Evolutionary conservation across 768 basidiomycete genomes (phyloP), one percentile per base, ranked within the genome.

Genomic region (Kwoniella mangroviensis): DNA sequence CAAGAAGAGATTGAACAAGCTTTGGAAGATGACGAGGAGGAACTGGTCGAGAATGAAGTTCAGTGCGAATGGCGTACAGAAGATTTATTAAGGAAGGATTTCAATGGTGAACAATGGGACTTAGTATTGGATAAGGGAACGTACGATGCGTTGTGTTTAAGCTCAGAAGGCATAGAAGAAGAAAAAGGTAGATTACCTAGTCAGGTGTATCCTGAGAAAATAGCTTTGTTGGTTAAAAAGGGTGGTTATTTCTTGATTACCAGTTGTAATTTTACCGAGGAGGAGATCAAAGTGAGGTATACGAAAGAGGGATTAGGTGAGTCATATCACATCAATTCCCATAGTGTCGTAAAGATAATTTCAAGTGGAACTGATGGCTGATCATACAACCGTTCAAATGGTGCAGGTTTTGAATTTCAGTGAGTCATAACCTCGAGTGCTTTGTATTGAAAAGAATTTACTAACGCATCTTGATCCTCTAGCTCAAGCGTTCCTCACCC

Each of bases 61-160:
- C 66, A 70, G 26, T 19, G 22, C 13, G 73, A 76, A 12, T 77
- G 76, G 78, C 65, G 77, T n/a, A 69, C 64, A 12, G 80, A 57
- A 15, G 82, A 83, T 72, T 67, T 83, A 12, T 67, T 83, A 11
- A 21, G 74, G 19, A 67, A 81, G 11, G 73, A 73, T 34, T 66
- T 77, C 12, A 26, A 40, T 1, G 77, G 65, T 7, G 82, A 82
- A 57, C 65, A 62, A 9, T 85, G 82, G 81, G 84, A 85, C 67
- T 61, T 85, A 15, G 77, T 85, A 2, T 58, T 82, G 63, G 83
- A 84, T 71, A 85, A 85, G 73, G 85, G 85, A 4, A 86, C 85
- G 2, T 86, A 80, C 70, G 85, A 86, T 71, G 85, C 85, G 5
- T 72, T 86, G 13, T 80, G 82, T 60, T 71, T 85, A 19, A 74